Conservation (phyloP, 1,284 basidiomycete genomes). For the Ustilago tritici region DNA sequence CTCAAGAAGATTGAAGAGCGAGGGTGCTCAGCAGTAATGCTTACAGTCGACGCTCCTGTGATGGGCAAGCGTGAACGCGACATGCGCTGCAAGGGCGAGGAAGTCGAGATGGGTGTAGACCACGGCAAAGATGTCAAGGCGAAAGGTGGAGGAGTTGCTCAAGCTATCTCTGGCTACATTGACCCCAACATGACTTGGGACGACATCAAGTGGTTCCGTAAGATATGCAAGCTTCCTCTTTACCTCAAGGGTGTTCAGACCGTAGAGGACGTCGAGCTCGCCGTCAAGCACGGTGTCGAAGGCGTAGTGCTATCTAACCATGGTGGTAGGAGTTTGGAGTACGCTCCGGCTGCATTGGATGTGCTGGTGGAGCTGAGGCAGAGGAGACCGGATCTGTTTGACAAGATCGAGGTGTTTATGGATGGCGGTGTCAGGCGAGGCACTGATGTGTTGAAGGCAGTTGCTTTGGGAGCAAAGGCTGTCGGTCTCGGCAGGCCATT, state of each 20-base stretch:
- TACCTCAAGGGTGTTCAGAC: slow-evolving; percentile 80
- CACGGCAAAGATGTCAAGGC: slow-evolving; percentile 46
- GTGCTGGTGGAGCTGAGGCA: slow-evolving; percentile 77
- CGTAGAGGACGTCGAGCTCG: slow-evolving; percentile 79
- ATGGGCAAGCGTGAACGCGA: slow-evolving; percentile 88
- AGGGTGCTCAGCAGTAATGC: slow-evolving; percentile 83
- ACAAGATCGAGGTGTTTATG: slow-evolving; percentile 80
- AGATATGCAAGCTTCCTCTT: slow-evolving; percentile 81
- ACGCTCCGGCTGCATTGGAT: slow-evolving; percentile 65
- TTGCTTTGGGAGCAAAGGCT: slow-evolving; percentile 83
- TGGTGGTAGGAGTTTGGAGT: slow-evolving; percentile 71
- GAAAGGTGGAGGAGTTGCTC: slow-evolving; percentile 69
- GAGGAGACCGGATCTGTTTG: slow-evolving; percentile 73
- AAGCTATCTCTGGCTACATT: slow-evolving; percentile 73
- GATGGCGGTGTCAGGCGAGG: slow-evolving; percentile 89
- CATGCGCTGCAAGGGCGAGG: slow-evolving; percentile 71
- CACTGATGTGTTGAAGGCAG: slow-evolving; percentile 81
- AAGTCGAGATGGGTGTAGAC: slow-evolving; percentile 67
- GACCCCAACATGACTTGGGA: slow-evolving; percentile 72
- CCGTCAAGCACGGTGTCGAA: slow-evolving; percentile 72
- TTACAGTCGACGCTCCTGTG: slow-evolving; percentile 90
- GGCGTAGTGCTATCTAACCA: slow-evolving; percentile 71
- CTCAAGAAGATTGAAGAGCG: slow-evolving; percentile 79
- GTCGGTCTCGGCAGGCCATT: slow-evolving; percentile 90
- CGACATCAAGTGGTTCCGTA: slow-evolving; percentile 80